phyloP scores from a whole-genome alignment of 2,329 filamentous ascomycete genomes.

The Lomentospora prolificans region DNA sequence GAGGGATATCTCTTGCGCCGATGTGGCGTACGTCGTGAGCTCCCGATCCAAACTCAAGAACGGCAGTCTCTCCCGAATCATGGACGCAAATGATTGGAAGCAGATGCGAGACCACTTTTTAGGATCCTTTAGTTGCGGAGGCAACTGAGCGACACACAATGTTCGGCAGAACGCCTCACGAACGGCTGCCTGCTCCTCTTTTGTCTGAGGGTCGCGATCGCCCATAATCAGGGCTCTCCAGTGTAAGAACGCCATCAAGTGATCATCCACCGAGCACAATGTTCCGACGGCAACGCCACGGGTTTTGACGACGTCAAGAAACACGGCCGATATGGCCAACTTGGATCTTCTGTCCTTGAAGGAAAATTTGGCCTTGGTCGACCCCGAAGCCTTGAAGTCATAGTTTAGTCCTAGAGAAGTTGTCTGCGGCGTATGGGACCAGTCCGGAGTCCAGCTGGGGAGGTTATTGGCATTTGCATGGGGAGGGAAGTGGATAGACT shows the following conservation, averaged over 20 bases:
- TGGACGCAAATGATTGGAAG: constrained; percentile 14
- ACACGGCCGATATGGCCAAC: constrained; percentile 20
- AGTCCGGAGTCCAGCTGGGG: constrained; percentile 26
- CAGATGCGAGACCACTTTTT: constrained; percentile 15
- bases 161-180: constrained; percentile 21
- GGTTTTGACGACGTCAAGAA: constrained; percentile 16
- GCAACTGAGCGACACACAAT: constrained; percentile 18
- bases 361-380: constrained; percentile 13
- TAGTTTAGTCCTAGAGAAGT: constrained; percentile 12
- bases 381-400: constrained; percentile 16
- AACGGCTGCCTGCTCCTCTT: background rate
- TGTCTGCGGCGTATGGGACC: constrained; percentile 19
- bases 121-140: constrained; percentile 9
- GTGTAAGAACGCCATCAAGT: constrained; percentile 25
- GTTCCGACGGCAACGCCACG: constrained; percentile 20
- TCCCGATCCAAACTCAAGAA: constrained; percentile 11
- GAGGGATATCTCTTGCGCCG: background rate
- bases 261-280: constrained; percentile 18
- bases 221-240: constrained; percentile 21
- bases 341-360: constrained; percentile 18
- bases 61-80: constrained; percentile 14
- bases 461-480: constrained; percentile 17
- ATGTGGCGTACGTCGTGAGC: constrained; percentile 10
- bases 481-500: constrained; percentile 22
- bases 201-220: background rate